Conservation (phyloP, 495 filamentous ascomycete genomes). For the Melanomma pulvis-pyrius region DNA sequence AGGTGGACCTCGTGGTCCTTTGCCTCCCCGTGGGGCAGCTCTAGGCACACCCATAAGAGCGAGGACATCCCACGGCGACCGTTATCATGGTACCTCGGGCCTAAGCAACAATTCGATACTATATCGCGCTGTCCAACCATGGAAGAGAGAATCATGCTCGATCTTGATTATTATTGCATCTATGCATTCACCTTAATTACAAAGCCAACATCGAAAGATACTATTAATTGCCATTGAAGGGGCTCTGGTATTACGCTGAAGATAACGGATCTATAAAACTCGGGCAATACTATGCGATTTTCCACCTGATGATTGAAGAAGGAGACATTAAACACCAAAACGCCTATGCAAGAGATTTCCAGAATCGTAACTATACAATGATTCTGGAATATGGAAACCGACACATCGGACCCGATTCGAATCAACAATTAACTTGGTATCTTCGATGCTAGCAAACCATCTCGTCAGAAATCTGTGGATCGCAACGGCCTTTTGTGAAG, state of each 20-base stretch:
- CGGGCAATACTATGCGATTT: constrained; percentile 17
- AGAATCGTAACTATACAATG: constrained; percentile 20
- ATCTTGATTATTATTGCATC: background rate
- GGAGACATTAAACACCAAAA: constrained; percentile 20
- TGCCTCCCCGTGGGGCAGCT: background rate
- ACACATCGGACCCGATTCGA: background rate
- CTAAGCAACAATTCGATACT: background rate
- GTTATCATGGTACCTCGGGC: background rate
- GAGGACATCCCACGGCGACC: background rate
- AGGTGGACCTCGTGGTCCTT: background rate
- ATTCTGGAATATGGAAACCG: constrained; percentile 16
- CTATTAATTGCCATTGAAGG: constrained; percentile 5
- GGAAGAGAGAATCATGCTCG: background rate
- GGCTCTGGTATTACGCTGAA: constrained; percentile 21
- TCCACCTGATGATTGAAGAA: constrained; percentile 11
- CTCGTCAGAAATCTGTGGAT: constrained; percentile 10
- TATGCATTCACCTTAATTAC: constrained; percentile 1
- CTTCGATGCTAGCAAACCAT: constrained; percentile 19
- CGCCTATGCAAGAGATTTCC: constrained; percentile 28
- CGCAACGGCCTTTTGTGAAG: constrained; percentile 32
- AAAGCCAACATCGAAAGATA: constrained; percentile 4
- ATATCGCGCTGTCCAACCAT: background rate
- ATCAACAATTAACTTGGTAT: background rate
- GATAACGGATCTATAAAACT: constrained; percentile 28
- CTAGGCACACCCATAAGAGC: background rate